phyloP scores from a whole-genome alignment of 257 asterid genomes.

The Lithospermum erythrorhizon region DNA sequence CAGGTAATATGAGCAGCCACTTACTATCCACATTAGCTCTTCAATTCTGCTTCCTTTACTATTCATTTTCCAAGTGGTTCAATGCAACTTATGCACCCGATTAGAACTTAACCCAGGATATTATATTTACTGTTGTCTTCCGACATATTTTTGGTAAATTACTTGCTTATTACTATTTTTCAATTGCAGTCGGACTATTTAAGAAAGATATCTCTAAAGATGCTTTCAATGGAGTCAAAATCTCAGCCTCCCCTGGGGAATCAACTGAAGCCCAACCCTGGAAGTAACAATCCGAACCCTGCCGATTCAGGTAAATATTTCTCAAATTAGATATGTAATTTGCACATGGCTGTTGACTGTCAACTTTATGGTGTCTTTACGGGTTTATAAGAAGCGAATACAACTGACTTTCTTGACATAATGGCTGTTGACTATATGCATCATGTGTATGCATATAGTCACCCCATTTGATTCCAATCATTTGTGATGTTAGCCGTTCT shows the following conservation, averaged over 20 bases:
- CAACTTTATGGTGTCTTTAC: neutral
- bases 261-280: constrained; percentile 40
- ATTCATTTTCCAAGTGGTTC: neutral
- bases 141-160: neutral
- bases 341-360: neutral
- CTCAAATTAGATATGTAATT: neutral
- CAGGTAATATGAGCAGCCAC: constrained; percentile 25
- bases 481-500: no score
- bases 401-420: neutral
- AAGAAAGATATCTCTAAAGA: constrained; percentile 76
- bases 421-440: no score
- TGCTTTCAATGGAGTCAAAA: constrained; percentile 76
- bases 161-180: neutral
- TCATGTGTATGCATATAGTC: no score
- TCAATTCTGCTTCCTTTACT: neutral
- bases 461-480: no score
- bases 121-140: neutral
- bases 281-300: constrained; percentile 43
- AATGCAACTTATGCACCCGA: no score
- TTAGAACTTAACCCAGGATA: no score
- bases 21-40: neutral
- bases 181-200: constrained; percentile 64
- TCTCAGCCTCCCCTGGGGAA: constrained; percentile 47
- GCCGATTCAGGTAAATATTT: constrained; percentile 49
- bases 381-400: neutral